Evolutionary conservation across 495 filamentous ascomycete genomes (phyloP), one percentile per base, ranked within the genome.

Genomic region (Neurospora sublineolata): DNA sequence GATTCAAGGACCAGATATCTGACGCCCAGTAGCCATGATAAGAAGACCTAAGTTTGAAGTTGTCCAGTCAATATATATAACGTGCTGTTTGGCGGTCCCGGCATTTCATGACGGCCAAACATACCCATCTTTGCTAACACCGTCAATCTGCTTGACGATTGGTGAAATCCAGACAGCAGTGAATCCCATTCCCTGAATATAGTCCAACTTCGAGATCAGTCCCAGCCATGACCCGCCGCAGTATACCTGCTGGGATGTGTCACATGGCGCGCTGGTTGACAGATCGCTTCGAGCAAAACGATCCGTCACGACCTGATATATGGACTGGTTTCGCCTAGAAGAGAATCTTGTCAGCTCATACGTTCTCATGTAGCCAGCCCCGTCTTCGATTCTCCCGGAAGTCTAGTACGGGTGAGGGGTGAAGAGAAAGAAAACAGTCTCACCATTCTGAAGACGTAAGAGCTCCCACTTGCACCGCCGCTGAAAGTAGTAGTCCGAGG

Each of bases 131-230:
- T 75, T 69, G 12, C 85, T 87, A 12, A 82, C 79, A 3, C 82
- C 80, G 4, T 83, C 77, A 18, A 93, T 75, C 71, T 93, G 87
- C 44, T 83, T 80, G 20, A 90, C 91, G 14, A 94, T 83, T 0
- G 92, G 93, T 0, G 90, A 91, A 69, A 94, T 95, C 92, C 92
- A 94, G 67, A 94, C 88, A 30, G 92, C 91, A 44, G 90, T 90
- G 74, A 94, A 94, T 18, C 93, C 91, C 89, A 94, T 91, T 70
- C 84, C 84, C 75, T 93, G 86, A 76, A 94, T 92, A 74, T 92
- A 84, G 79, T 90, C 89, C 39, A 92, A 80, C 72, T 89, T 84
- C 39, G 90, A 86, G 70, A 90, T 89, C 69, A 96, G 87, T 6
- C 92, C 93, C 71, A 83, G 82, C 83, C 88, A 94, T 39, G 88